A percentile compares a stretch with the other conserved stretches of the same genome.
Conservation (phyloP, 176 grass and related monocot species). For the Bolboschoenus planiculmis region DNA sequence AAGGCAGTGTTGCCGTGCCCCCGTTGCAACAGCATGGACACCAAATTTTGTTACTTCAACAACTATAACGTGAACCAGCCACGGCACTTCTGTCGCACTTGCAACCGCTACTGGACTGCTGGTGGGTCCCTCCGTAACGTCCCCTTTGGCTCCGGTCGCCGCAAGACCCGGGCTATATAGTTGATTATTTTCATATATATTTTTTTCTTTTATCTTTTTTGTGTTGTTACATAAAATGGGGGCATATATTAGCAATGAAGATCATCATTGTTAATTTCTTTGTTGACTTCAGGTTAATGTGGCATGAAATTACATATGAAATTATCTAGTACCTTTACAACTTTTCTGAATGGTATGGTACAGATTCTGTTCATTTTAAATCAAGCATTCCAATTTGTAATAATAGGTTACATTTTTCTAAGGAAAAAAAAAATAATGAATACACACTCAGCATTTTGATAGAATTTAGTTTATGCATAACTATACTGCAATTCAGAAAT, state of each 20-base stretch:
- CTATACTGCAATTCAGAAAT: too few species aligned
- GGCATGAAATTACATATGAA: background rate
- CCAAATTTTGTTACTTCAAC: conserved; percentile 99
- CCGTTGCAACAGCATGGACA: conserved; percentile 81
- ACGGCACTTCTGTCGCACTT: conserved; percentile 83
- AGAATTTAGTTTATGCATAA: too few species aligned
- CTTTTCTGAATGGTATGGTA: too few species aligned
- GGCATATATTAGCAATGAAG: too few species aligned
- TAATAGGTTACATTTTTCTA: too few species aligned
- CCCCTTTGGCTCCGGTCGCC: conserved; percentile 55
- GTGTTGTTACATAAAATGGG: background rate
- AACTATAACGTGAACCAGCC: conserved; percentile 99
- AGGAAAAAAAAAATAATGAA: too few species aligned
- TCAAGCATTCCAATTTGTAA: too few species aligned
- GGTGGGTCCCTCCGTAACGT: conserved; percentile 83
- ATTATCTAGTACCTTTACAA: background rate
- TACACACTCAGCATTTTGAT: too few species aligned
- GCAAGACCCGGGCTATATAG: conserved; percentile 37
- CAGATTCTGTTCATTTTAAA: too few species aligned
- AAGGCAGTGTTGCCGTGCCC: conserved; percentile 83
- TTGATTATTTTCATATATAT: background rate
- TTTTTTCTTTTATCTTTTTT: too few species aligned
- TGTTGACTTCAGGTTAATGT: background rate
- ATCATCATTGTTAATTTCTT: background rate
- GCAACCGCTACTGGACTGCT: conserved; percentile 91